Evolutionary conservation across 1,284 basidiomycete species (phyloP), one percentile per base, ranked within the genome.

Genomic region (Ceratobasidium papillatum): DNA sequence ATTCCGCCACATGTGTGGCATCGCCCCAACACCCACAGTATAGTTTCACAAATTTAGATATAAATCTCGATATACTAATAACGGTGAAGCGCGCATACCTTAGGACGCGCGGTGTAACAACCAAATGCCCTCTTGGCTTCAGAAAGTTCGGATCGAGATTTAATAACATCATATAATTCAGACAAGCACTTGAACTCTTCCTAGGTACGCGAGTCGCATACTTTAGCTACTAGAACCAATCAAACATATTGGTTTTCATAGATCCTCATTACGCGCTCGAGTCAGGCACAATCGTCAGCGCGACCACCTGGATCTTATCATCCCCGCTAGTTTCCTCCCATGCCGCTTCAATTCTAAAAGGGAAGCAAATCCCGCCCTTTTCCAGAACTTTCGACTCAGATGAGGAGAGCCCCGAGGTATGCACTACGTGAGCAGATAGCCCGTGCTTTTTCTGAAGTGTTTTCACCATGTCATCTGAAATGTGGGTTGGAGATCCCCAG

Each of bases 331-430:
- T 2, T 38, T 59, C 56, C 56, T 59, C 56, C 56, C 56, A 59
- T 41, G 56, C 56, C 17, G 32, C 30, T 2, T 59, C 56, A 22
- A 59, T 22, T 19, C 56, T 59, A 36, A 36, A 59, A 4, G 56
- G 56, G 36, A 59, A 59, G 14, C n/a, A n/a, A n/a, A 59, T 59
- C 11, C 56, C 56, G 22, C 34, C 8, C 32, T 59, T 59, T 38
- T 59, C 56, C 2, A 59, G 56, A 3, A 59, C 32, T 22, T 59
- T 59, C 7, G 36, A n/a, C 32, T 41, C 32, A 14, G 56, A 30
- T 2, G 56, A 34, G 4, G 56, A 59, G 5, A 59, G 56, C 7
- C 56, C 32, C 7, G 56, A 59, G 5, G 56, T 41, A n/a, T 59
- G 56, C 22, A 52, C 51, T 25, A 52, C 51, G 19, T 30, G 51